Evolutionary conservation across 2,329 filamentous ascomycete genomes (phyloP).

Genomic region (Myrmaecium sp.): DNA sequence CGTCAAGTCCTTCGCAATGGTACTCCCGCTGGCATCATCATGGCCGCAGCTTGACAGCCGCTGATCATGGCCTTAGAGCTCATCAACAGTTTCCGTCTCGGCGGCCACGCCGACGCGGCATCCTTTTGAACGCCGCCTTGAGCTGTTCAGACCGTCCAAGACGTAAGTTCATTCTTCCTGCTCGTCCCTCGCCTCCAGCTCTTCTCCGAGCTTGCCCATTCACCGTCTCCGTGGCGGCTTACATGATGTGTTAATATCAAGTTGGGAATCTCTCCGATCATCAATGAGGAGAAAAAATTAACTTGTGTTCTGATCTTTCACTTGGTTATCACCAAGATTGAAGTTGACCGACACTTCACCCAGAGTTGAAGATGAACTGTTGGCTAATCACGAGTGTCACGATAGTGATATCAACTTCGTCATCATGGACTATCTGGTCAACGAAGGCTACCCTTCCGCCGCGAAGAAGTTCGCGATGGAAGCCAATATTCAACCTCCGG

Average conservation of each 20-base stretch:
- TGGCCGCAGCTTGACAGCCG: constrained; percentile 3
- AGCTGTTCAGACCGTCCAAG: constrained; percentile 75
- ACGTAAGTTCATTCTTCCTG: constrained; percentile 44
- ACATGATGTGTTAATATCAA: constrained; percentile 80
- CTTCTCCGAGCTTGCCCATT: constrained; percentile 1
- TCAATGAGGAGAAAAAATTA: constrained; percentile 78
- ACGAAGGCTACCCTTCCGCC: constrained; percentile 83
- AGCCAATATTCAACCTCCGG: constrained; percentile 65
- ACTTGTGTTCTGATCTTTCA: constrained; percentile 53
- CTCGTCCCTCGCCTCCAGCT: constrained; percentile 16
- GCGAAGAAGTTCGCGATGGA: constrained; percentile 88
- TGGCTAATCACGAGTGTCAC: constrained; percentile 12
- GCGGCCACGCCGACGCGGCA: constrained; percentile 54
- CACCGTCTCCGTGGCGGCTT: constrained; percentile 5
- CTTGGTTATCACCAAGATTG: too few relatives aligned
- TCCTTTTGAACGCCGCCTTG: constrained; percentile 64
- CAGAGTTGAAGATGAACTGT: too few relatives aligned
- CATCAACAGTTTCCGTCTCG: constrained; percentile 56
- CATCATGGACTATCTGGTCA: constrained; percentile 92
- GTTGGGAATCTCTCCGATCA: constrained; percentile 99
- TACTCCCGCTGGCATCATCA: constrained; percentile 8
- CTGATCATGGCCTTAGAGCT: constrained; percentile 27
- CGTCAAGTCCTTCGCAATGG: constrained; percentile 15
- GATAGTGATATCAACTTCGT: constrained; percentile 82
- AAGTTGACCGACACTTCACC: too few relatives aligned